phyloP scores from a whole-genome alignment of 257 asterid genomes.

The Nicotiana tabacum region DNA sequence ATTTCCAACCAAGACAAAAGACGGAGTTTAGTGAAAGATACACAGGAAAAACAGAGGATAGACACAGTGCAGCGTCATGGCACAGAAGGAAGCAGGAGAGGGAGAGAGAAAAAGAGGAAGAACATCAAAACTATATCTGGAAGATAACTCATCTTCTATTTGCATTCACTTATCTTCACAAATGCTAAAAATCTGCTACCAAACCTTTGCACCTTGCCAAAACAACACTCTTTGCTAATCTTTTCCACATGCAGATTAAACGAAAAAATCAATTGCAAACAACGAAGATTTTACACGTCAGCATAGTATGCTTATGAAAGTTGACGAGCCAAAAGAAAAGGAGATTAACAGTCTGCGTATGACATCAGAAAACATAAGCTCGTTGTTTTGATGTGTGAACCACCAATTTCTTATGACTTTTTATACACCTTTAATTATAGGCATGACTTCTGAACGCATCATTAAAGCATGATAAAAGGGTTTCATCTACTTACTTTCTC shows the following conservation, averaged over 20 bases:
- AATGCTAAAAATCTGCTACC: neutral
- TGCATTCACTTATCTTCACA: neutral
- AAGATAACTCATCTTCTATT: neutral
- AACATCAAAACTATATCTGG: neutral
- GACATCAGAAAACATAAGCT: neutral
- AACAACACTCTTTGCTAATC: neutral
- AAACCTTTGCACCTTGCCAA: neutral
- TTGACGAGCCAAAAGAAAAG: neutral
- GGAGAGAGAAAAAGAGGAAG: neutral
- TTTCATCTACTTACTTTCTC: slow-evolving; percentile 49
- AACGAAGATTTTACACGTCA: neutral
- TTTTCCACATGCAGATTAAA: neutral
- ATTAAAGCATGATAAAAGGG: neutral
- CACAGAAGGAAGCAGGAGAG: neutral
- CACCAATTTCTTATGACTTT: neutral
- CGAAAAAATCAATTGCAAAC: neutral
- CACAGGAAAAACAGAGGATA: neutral
- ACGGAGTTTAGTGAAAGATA: neutral
- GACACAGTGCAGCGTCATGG: neutral
- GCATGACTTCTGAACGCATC: neutral
- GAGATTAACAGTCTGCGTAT: neutral
- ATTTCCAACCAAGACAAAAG: neutral
- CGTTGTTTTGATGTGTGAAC: neutral
- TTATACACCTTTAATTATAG: neutral
- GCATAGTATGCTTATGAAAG: neutral